Evolutionary conservation across 2,329 filamentous ascomycete genomes (phyloP), one percentile per base, ranked within the genome.

Genomic region (Xylariales sp.): DNA sequence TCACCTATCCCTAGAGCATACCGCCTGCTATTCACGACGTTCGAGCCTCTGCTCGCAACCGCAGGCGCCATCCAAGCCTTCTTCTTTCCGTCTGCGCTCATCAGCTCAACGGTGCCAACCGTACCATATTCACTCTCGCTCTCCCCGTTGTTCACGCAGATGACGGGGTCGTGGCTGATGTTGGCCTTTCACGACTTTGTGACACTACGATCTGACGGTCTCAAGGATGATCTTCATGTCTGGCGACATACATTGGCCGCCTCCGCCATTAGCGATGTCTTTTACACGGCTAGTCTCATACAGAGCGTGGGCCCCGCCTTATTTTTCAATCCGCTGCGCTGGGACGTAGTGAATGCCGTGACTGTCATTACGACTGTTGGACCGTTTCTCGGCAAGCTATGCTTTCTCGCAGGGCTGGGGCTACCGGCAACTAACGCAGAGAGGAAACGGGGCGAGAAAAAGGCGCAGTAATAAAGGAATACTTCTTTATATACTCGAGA

Each of bases 161-260:
- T 72, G 62, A 67, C 70, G 18, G 71, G 71, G 18, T 45, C 70
- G 1, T 73, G 71, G 71, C 69, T 73, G 3, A 70, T 71, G 70
- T 63, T 73, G 2, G 65, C 70, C 18, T 72, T 68, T 58, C 71
- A 73, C 63, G 71, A 71, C 57, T 62, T 64, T 61, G 62, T 72
- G 43, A 66, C 67, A 3, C 65, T 73, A 32, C 70, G 71, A 18
- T 57, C 59, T 3, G 43, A 7, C n/a, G 32, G 39, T 9, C n/a
- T 54, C 18, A 16, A 18, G 43, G 56, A 67, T 39, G 64, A 72
- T 58, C 43, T 70, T 14, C 60, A 57, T 34, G 9, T 70, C 52
- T 73, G 71, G 71, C 67, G 69, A 10, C 70, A 72, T 55, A 69
- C 71, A 3, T 65, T 73, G 30, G 61, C 65, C 14, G 71, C 72